phyloP scores from a whole-genome alignment of 78 protist species.

The Goniomonas avonlea region DNA sequence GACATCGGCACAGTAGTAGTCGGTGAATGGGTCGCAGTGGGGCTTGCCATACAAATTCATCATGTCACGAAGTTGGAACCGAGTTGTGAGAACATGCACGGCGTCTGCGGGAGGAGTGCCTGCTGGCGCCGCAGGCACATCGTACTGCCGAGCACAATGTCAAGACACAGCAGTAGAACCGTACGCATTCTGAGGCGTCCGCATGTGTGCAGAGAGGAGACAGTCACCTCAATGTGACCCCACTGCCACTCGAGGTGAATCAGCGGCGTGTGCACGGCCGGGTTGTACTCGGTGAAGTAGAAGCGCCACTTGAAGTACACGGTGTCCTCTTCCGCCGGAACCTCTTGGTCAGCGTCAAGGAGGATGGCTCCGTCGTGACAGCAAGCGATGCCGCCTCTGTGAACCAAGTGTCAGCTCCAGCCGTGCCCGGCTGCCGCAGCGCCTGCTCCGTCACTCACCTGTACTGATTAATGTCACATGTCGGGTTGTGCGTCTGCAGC shows the following conservation, averaged over 20 bases:
- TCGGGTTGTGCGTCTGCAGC: too few relatives aligned
- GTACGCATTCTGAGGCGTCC: background rate
- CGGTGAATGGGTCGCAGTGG: background rate
- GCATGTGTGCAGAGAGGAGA: too few relatives aligned
- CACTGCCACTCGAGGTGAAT: background rate
- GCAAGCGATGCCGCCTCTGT: background rate
- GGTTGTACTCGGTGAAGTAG: slow-evolving; percentile 1
- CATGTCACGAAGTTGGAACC: background rate
- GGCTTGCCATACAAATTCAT: background rate
- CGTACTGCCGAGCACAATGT: background rate
- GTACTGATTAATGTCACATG: too few relatives aligned
- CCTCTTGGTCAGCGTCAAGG: slow-evolving; percentile 1
- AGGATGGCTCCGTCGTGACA: background rate
- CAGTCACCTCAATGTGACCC: background rate
- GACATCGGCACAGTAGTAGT: background rate
- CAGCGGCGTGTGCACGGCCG: background rate
- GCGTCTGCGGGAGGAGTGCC: too few relatives aligned
- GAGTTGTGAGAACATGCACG: too few relatives aligned
- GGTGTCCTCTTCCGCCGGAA: background rate
- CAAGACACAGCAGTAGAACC: background rate
- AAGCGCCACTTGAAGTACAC: slow-evolving; percentile 19
- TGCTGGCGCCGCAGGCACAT: background rate
- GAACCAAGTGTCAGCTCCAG: too few relatives aligned
- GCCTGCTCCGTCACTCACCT: too few relatives aligned
- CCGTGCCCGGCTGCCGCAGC: too few relatives aligned